A percentile compares a stretch with the other conserved stretches of the same genome.
Conservation (phyloP, 2,329 filamentous ascomycete species). For the Ustulina deusta region DNA sequence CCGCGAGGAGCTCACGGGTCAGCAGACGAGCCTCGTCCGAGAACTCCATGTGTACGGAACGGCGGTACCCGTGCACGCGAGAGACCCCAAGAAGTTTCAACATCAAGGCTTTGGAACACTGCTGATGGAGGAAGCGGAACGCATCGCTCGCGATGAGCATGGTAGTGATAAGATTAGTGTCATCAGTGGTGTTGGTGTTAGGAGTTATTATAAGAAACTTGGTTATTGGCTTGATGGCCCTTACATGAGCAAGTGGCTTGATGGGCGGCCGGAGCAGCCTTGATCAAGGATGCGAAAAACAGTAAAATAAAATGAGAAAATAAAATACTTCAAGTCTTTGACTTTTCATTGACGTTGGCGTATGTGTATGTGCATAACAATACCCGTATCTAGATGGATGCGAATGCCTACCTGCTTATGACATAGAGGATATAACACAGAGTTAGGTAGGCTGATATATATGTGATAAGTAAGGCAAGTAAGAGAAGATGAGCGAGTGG, state of each 20-base stretch:
- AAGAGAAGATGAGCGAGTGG: no score
- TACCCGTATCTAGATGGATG: no score
- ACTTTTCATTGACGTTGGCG: background rate
- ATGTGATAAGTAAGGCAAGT: no score
- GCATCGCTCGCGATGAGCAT: constrained; percentile 94
- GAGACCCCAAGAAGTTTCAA: constrained; percentile 96
- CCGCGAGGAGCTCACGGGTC: constrained; percentile 84
- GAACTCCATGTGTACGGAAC: constrained; percentile 98
- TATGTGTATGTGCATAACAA: background rate
- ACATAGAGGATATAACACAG: no score
- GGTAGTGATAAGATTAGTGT: constrained; percentile 94
- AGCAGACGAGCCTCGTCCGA: constrained; percentile 90
- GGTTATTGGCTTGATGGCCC: constrained; percentile 95
- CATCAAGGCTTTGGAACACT: constrained; percentile 97
- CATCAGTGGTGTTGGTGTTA: constrained; percentile 96
- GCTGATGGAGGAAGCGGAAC: constrained; percentile 97
- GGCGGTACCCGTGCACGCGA: constrained; percentile 95
- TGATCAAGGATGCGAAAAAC: constrained; percentile 2
- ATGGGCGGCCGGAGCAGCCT: constrained; percentile 56
- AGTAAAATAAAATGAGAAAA: background rate
- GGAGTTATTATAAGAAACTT: constrained; percentile 93
- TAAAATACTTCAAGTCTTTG: background rate
- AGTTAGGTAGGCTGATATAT: no score
- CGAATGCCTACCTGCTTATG: no score
- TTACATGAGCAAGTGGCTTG: constrained; percentile 78